Evolutionary conservation across 345 rosid genomes (phyloP).

Genomic region (Syzygium jambos): DNA sequence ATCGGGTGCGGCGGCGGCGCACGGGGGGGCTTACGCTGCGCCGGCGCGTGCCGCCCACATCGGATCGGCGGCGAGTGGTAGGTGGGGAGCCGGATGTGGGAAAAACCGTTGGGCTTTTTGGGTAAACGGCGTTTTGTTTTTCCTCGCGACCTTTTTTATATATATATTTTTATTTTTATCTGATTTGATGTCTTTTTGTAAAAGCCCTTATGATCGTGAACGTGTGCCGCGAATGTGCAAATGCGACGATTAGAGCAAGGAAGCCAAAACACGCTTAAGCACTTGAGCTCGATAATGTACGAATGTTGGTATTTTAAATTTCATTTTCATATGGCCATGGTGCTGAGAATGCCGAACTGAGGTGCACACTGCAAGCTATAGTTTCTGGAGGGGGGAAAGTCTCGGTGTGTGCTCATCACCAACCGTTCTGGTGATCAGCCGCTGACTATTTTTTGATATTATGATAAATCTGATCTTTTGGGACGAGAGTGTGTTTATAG

Average conservation of each 20-base stretch:
- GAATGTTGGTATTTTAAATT: not conserved
- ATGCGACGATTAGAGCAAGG: not conserved
- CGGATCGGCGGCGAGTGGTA: not conserved
- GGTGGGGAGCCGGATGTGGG: not conserved
- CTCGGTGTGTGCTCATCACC: too few relatives aligned
- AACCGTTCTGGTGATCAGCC: rapidly evolving
- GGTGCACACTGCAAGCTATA: too few relatives aligned
- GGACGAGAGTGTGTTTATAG: too few relatives aligned
- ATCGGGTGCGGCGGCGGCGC: not conserved
- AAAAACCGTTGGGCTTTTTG: not conserved
- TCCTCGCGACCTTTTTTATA: not conserved
- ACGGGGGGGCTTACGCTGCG: not conserved
- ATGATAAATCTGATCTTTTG: too few relatives aligned
- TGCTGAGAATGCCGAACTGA: too few relatives aligned
- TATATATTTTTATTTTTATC: not conserved
- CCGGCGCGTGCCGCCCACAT: not conserved
- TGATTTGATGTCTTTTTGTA: not conserved
- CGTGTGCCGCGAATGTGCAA: not conserved
- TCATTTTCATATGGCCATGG: too few relatives aligned
- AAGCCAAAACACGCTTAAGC: not conserved
- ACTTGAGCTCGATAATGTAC: not conserved
- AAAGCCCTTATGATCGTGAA: not conserved
- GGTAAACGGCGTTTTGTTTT: not conserved
- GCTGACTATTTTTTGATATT: too few relatives aligned
- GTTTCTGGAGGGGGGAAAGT: too few relatives aligned